phyloP scores from a whole-genome alignment of 768 basidiomycete species.

The Floccularia luteovirens region DNA sequence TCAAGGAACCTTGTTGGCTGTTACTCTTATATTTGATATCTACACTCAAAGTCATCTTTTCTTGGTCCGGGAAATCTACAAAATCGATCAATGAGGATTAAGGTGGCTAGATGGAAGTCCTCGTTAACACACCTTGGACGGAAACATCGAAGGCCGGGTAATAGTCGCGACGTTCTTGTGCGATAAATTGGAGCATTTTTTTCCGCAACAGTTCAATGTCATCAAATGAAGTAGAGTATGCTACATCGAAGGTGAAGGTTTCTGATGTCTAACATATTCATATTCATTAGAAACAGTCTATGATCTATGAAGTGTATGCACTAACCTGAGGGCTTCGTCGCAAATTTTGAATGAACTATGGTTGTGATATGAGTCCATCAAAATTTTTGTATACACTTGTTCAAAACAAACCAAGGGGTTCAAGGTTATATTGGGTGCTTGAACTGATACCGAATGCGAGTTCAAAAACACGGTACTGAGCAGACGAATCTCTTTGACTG shows the following conservation, averaged over 20 bases:
- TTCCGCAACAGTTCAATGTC: conserved; percentile 70
- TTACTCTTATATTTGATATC: conserved; percentile 90
- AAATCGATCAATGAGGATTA: conserved; percentile 6
- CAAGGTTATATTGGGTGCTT: conserved; percentile 61
- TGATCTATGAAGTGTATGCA: background rate
- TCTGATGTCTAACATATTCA: conserved; percentile 55
- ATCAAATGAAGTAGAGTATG: conserved; percentile 72
- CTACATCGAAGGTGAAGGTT: conserved; percentile 75
- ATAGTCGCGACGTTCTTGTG: conserved; percentile 67
- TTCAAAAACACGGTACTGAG: conserved; percentile 72
- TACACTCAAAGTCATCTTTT: conserved; percentile 66
- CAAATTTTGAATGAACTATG: conserved; percentile 63
- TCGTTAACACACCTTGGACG: conserved; percentile 41
- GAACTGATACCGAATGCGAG: conserved; percentile 49
- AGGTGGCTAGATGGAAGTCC: background rate
- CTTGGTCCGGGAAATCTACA: conserved; percentile 73
- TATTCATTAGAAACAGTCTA: background rate
- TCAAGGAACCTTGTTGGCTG: conserved; percentile 71
- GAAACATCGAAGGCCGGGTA: conserved; percentile 67
- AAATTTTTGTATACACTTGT: background rate
- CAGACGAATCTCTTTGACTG: conserved; percentile 84
- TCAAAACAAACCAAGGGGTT: conserved; percentile 38
- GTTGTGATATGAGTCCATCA: conserved; percentile 1
- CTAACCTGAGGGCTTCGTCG: conserved; percentile 62
- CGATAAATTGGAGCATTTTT: conserved; percentile 75